Evolutionary conservation across 306 rosid species (phyloP), one percentile per base, ranked within the genome.

Genomic region (Adenanthera pavonina): DNA sequence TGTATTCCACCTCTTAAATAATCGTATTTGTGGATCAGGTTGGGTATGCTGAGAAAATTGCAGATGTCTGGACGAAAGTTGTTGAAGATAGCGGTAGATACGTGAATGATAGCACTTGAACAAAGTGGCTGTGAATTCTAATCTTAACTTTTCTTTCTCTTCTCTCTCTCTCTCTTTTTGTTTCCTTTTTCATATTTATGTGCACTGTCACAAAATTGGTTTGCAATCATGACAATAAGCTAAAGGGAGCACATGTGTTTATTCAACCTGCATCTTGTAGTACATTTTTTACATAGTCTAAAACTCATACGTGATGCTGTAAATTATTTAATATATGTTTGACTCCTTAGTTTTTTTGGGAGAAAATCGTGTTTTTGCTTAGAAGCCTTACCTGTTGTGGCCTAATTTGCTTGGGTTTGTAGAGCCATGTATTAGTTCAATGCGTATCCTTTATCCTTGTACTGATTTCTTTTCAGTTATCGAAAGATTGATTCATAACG

Each of bases 41-140:
- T 54, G 99, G 99, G 47, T 96, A 93, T 82, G 93, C 97, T 2
- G 99, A 96, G 89, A 96, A 96, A 86, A 93, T 96, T 49, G 93
- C 97, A 60, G 87, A 93, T 64, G 99, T 91, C 19, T 96, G 99
- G 98, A 76, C 90, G 30, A 96, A 89, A 83, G 93, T 96, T 19
- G 94, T 87, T 11, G 99, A 96, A 82, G 99, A 96, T 17, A 93
- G 97, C 1, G 77, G 88, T 46, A 84, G 85, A 33, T 93, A 96
- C 76, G 84, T 71, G 40, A 82, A 84, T 64, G 92, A 89, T 60
- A 85, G 80, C 90, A 73, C 88, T 73, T 93, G 90, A 95, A 78
- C 60, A 20, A 38, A 66, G 75, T 48, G 74, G 80, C 51, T 90
- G 90, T 88, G 85, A 67, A 76, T 87, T 89, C 62, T 34, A 76